Conservation (phyloP, 345 rosid genomes). For the Pistacia vera region DNA sequence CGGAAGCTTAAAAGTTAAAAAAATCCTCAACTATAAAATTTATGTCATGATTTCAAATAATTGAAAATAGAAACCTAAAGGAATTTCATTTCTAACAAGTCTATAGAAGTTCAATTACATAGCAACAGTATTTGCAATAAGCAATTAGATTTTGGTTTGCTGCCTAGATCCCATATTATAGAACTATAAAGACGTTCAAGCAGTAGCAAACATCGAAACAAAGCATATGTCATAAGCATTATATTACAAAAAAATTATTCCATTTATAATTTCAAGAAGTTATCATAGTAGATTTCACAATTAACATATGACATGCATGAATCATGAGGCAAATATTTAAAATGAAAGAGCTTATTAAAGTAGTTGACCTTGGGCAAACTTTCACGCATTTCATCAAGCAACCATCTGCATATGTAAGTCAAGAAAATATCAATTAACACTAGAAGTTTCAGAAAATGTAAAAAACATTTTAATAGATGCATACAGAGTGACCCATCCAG, state of each 20-base stretch:
- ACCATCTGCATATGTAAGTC: constrained; percentile 68
- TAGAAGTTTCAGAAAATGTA: constrained; percentile 11
- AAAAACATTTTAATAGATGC: constrained; percentile 3
- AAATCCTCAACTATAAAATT: background rate
- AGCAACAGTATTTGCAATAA: background rate
- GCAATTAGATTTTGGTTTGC: background rate
- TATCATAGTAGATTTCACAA: background rate
- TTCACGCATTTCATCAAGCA: constrained; percentile 86
- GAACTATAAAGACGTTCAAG: background rate
- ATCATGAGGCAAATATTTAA: background rate
- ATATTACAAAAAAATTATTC: background rate
- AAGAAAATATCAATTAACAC: constrained; percentile 32
- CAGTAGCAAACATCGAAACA: background rate
- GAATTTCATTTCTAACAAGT: background rate
- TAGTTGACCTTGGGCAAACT: constrained; percentile 86
- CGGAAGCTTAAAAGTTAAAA: background rate
- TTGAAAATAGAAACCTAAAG: background rate
- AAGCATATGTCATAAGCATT: background rate
- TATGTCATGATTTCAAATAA: background rate
- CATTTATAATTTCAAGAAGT: background rate
- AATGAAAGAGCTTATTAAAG: constrained; percentile 8
- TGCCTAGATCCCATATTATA: background rate
- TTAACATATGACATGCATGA: background rate
- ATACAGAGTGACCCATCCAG: background rate
- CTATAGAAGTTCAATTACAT: background rate